Conservation (phyloP, 2,329 filamentous ascomycete genomes). For the Berkeleyomyces basicola region DNA sequence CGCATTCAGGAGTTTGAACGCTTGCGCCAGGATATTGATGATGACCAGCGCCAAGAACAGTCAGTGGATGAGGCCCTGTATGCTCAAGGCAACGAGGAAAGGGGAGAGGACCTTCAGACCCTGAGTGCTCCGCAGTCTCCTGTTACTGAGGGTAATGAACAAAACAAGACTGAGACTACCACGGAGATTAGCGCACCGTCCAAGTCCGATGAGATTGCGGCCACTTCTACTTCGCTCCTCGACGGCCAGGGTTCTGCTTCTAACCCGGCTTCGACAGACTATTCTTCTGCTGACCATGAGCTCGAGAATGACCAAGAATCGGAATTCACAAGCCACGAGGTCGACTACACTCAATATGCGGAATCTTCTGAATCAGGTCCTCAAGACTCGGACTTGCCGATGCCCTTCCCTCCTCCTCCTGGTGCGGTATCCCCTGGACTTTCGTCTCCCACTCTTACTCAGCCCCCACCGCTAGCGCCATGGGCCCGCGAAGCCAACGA, state of each 20-base stretch:
- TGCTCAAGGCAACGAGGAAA: constrained; percentile 11
- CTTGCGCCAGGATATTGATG: constrained; percentile 54
- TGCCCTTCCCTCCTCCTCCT: constrained; percentile 50
- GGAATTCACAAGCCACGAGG: background rate
- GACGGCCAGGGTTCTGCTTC: background rate
- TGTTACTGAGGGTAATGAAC: background rate
- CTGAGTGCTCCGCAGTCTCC: background rate
- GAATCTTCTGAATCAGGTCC: background rate
- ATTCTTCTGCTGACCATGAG: background rate
- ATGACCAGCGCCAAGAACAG: constrained; percentile 22
- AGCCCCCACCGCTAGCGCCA: constrained; percentile 63
- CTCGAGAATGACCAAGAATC: background rate
- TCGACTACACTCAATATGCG: background rate
- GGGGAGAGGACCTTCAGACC: background rate
- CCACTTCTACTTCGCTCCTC: background rate
- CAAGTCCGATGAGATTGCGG: background rate
- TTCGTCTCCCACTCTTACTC: constrained; percentile 23
- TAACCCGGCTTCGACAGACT: background rate
- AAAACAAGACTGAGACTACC: background rate
- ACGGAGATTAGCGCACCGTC: too few relatives aligned
- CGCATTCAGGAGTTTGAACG: constrained; percentile 73
- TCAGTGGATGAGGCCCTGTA: constrained; percentile 21
- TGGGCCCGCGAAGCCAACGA: constrained; percentile 81
- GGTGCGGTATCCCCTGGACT: constrained; percentile 31
- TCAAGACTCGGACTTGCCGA: constrained; percentile 45